Percentiles rank a stretch among this genome's conserved stretches.
These are phyloP conservation scores for Lagenidium sp. DNA, from an alignment of 352 stramenopile species.

Conservation along the genomic window DNA sequence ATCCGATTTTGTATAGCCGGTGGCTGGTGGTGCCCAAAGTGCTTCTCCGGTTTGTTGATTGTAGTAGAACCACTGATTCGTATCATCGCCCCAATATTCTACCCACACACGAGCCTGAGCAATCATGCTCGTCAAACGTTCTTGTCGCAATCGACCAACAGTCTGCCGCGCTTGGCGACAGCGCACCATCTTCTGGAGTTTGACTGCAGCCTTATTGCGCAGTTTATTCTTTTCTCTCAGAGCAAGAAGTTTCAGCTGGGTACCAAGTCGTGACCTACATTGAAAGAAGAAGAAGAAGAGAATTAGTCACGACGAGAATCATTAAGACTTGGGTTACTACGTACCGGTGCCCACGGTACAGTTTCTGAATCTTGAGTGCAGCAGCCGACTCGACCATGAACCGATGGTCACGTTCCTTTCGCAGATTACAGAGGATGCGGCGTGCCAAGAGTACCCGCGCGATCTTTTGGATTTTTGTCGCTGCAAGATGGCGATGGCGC, in stretches of 20 bases:
- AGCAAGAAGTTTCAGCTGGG: constrained; percentile 54
- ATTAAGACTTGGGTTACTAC: too few species aligned
- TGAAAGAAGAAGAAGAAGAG: too few species aligned
- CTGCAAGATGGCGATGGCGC: constrained; percentile 26
- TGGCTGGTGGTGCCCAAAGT: constrained; percentile 53
- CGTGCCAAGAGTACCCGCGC: constrained; percentile 28
- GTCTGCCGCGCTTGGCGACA: constrained; percentile 28
- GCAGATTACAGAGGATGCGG: constrained; percentile 18
- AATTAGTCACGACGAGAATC: too few species aligned
- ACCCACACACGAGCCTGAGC: constrained; percentile 38
- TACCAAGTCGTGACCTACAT: constrained; percentile 59
- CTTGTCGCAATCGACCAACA: constrained; percentile 22
- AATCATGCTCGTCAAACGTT: constrained; percentile 30
- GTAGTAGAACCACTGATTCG: constrained; percentile 72
- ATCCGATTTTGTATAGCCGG: constrained; percentile 63
- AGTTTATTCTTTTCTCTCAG: constrained; percentile 48
- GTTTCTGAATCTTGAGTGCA: constrained; percentile 50
- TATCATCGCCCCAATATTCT: constrained; percentile 76
- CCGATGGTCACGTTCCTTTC: constrained; percentile 18
- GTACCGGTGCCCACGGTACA: constrained; percentile 69
- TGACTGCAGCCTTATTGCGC: constrained; percentile 40
- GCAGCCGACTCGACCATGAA: constrained; percentile 25
- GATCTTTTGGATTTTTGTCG: constrained; percentile 46
- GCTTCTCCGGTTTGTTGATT: constrained; percentile 63
- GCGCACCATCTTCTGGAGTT: constrained; percentile 53